phyloP scores from a whole-genome alignment of 441 rosid genomes.

The Populus hybrid region DNA sequence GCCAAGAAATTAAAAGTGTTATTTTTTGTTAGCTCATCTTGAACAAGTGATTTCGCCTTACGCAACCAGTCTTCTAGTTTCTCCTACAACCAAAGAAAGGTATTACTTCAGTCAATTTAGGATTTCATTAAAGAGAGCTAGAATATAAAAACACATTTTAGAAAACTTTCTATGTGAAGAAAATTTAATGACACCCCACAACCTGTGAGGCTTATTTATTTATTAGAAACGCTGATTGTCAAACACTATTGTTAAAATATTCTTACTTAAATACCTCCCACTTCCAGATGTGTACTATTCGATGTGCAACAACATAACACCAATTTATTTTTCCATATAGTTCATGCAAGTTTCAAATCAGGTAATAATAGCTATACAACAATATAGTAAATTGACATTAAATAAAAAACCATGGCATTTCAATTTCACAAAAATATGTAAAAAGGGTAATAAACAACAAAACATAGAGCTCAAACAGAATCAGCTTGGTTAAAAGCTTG shows the following conservation, averaged over 20 bases:
- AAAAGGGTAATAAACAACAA: background rate
- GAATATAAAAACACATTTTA: too few relatives aligned
- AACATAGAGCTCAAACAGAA: background rate
- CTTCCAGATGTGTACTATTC: background rate
- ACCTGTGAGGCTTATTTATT: background rate
- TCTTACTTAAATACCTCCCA: background rate
- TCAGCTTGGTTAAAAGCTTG: background rate
- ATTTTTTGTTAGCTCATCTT: slow-evolving; percentile 52
- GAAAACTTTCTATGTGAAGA: too few relatives aligned
- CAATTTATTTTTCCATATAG: background rate
- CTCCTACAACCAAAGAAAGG: slow-evolving; percentile 50
- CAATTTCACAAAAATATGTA: background rate
- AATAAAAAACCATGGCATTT: background rate
- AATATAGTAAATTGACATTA: background rate
- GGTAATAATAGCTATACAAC: background rate
- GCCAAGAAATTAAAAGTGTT: slow-evolving; percentile 51
- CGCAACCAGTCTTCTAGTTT: slow-evolving; percentile 92
- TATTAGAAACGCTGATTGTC: background rate
- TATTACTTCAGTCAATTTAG: slow-evolving; percentile 3
- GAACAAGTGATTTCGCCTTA: slow-evolving; percentile 55
- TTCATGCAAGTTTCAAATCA: background rate
- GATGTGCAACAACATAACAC: background rate
- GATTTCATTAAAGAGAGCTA: background rate
- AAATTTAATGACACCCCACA: background rate
- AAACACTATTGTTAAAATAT: background rate